Evolutionary conservation across 2,329 filamentous ascomycete genomes (phyloP).

Genomic region (Pochonia chlamydosporia): DNA sequence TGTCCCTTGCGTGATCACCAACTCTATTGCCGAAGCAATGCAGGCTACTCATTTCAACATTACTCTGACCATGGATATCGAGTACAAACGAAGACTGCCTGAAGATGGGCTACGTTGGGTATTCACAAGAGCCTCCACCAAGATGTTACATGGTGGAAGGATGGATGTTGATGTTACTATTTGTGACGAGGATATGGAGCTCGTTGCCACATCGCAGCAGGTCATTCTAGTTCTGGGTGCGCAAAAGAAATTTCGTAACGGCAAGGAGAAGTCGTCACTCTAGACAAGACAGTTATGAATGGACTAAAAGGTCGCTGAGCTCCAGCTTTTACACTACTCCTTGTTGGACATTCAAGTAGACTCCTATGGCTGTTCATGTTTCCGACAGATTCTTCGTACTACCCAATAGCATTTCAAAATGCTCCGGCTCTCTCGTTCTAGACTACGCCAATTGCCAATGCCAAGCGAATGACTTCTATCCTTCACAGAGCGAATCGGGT

Average conservation of each 20-base stretch:
- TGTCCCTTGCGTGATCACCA: constrained; percentile 3
- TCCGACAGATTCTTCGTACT: too few species aligned
- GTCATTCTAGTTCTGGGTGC: constrained; percentile 2
- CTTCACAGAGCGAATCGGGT: too few species aligned
- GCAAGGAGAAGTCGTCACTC: neutral
- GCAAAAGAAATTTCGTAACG: neutral
- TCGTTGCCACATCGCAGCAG: constrained; percentile 3
- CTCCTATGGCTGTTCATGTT: too few species aligned
- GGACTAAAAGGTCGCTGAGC: too few species aligned
- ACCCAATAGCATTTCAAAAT: too few species aligned
- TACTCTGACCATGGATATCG: constrained; percentile 20
- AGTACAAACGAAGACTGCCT: constrained; percentile 19
- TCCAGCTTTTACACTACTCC: too few species aligned
- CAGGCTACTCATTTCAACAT: constrained; percentile 3
- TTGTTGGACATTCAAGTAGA: too few species aligned
- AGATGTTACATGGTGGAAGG: constrained; percentile 16
- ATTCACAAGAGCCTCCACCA: constrained; percentile 15
- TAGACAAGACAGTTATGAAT: too few species aligned
- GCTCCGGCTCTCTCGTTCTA: too few species aligned
- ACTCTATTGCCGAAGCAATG: constrained; percentile 14
- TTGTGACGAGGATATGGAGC: constrained; percentile 6
- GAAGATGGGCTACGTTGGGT: constrained; percentile 15
- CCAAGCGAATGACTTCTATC: too few species aligned
- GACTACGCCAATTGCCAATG: too few species aligned
- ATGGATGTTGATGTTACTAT: constrained; percentile 17